Conservation (phyloP, 306 rosid genomes). For the Castanea sativa region DNA sequence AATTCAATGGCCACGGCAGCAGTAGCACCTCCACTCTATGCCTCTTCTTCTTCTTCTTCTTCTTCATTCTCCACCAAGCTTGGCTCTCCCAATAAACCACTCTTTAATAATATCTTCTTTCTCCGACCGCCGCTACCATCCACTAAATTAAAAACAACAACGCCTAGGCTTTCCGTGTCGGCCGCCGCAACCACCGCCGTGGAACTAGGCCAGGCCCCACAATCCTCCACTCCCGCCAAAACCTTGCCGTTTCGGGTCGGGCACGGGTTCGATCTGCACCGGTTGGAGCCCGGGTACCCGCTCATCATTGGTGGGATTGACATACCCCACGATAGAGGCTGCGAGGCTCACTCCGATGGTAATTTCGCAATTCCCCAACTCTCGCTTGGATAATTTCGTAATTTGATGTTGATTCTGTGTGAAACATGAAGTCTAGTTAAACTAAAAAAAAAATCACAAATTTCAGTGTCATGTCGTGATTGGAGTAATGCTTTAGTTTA, state of each 20-base stretch:
- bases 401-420: too few relatives aligned
- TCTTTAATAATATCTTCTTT: slow-evolving; percentile 22
- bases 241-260: slow-evolving; percentile 82
- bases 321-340: slow-evolving; percentile 90
- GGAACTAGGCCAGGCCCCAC: slow-evolving; percentile 22
- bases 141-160: background rate
- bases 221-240: slow-evolving; percentile 50
- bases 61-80: slow-evolving; percentile 3
- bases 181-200: slow-evolving; percentile 44
- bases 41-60: slow-evolving; percentile 30
- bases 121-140: slow-evolving; percentile 14
- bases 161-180: slow-evolving; percentile 17
- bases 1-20: slow-evolving; percentile 40
- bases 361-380: slow-evolving; percentile 4
- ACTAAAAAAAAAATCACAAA: too few relatives aligned
- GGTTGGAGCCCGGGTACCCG: slow-evolving; percentile 90
- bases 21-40: slow-evolving; percentile 34
- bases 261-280: slow-evolving; percentile 93
- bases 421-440: too few relatives aligned
- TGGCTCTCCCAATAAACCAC: slow-evolving; percentile 25
- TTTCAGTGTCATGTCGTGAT: too few relatives aligned
- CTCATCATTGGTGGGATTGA: slow-evolving; percentile 88
- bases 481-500: too few relatives aligned
- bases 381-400: background rate
- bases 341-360: slow-evolving; percentile 99